phyloP scores from a whole-genome alignment of 805 yeast species.

The Lipomyces yamadae region DNA sequence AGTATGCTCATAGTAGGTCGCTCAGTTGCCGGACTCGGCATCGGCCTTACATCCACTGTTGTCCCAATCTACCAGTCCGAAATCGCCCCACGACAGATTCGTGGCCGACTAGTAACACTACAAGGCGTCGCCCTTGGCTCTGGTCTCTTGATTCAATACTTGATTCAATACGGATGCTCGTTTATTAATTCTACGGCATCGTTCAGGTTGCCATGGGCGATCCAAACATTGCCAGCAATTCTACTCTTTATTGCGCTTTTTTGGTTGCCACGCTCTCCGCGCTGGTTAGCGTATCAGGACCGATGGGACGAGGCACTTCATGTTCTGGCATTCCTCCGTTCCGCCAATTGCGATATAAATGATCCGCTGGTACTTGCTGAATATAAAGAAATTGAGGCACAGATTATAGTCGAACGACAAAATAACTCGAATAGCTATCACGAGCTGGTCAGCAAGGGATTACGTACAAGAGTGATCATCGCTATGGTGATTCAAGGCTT shows the following conservation, averaged over 20 bases:
- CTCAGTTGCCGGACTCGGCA: constrained; percentile 58
- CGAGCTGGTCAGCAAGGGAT: constrained; percentile 27
- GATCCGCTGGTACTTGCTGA: constrained; percentile 38
- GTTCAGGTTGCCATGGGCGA: constrained; percentile 68
- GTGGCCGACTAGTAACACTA: constrained; percentile 46
- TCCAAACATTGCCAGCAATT: constrained; percentile 59
- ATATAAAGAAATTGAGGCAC: constrained; percentile 37
- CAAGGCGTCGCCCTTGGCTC: constrained; percentile 45
- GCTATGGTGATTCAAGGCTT: constrained; percentile 41
- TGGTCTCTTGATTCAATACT: constrained; percentile 45
- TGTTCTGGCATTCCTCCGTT: constrained; percentile 57
- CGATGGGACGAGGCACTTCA: constrained; percentile 60
- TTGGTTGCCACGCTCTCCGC: constrained; percentile 49
- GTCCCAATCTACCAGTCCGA: constrained; percentile 50
- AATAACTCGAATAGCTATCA: constrained; percentile 19
- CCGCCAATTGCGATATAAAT: constrained; percentile 39
- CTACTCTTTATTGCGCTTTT: constrained; percentile 53
- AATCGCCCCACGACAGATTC: constrained; percentile 40
- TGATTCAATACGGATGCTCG: constrained; percentile 51
- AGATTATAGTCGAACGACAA: constrained; percentile 34
- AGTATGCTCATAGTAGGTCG: constrained; percentile 52
- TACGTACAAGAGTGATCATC: constrained; percentile 48
- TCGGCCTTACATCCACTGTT: constrained; percentile 60
- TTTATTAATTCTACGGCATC: constrained; percentile 52
- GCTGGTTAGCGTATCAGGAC: constrained; percentile 56